A percentile compares a stretch with the other conserved stretches of the same genome.
phyloP scores from a whole-genome alignment of 2,329 filamentous ascomycete species.

The Mycogone perniciosa region DNA sequence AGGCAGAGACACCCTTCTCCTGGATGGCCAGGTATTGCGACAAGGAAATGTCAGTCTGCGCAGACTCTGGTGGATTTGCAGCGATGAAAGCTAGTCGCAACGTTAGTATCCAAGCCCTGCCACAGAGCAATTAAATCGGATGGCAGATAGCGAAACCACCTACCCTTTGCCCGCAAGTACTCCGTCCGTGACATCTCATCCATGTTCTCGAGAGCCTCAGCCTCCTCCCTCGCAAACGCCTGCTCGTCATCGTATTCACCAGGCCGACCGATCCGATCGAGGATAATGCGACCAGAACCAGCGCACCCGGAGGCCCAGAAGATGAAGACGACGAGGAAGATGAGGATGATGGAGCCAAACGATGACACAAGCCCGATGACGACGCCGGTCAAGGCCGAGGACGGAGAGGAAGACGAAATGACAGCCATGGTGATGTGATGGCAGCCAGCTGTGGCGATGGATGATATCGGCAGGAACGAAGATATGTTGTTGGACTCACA shows the following conservation, averaged over 20 bases:
- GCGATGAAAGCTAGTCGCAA: slow-evolving; percentile 71
- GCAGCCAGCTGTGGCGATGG: background rate
- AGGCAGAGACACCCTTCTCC: slow-evolving; percentile 98
- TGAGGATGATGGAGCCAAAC: slow-evolving; percentile 82
- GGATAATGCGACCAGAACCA: slow-evolving; percentile 76
- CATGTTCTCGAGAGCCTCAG: slow-evolving; percentile 90
- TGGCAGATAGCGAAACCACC: slow-evolving; percentile 17
- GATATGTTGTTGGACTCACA: background rate
- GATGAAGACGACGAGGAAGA: slow-evolving; percentile 83
- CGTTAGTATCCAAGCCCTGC: background rate
- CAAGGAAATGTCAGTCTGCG: slow-evolving; percentile 93
- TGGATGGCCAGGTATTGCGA: slow-evolving; percentile 98
- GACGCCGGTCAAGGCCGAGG: slow-evolving; percentile 62
- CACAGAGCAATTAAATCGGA: slow-evolving; percentile 3
- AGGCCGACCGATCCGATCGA: slow-evolving; percentile 87
- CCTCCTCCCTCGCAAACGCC: slow-evolving; percentile 87
- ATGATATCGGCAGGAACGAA: background rate
- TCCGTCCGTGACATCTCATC: slow-evolving; percentile 86
- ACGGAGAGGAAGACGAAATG: slow-evolving; percentile 35
- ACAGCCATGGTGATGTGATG: slow-evolving; percentile 24
- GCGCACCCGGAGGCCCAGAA: slow-evolving; percentile 70
- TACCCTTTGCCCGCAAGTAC: slow-evolving; percentile 93
- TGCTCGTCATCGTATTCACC: slow-evolving; percentile 98
- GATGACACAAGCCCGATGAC: slow-evolving; percentile 93
- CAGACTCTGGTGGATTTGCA: slow-evolving; percentile 88